Evolutionary conservation across 805 yeast genomes (phyloP), one percentile per base, ranked within the genome.

Genomic region (Hanseniaspora meyeri): DNA sequence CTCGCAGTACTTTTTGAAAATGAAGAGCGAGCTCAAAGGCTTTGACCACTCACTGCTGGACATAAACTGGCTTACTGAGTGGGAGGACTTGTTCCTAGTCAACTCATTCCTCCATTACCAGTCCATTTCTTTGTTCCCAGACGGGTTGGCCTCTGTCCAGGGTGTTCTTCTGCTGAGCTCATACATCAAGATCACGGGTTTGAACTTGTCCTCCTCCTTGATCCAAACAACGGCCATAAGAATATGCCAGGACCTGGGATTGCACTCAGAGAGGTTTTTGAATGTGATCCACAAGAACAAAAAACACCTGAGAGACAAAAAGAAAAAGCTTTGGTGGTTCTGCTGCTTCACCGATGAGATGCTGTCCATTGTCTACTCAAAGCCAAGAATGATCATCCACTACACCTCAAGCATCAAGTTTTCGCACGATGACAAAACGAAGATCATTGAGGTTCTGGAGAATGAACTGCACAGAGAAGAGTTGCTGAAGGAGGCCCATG

Each of bases 221-320:
- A 58, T 60, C 55, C 59, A 58, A 24, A 55, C 62, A 8, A 37
- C 58, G n/a, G 60, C 60, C 17, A 48, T 58, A n/a, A 57, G 62
- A 45, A 52, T 60, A n/a, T 60, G 59, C 14, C 62, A 60, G 43
- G 58, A 60, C 42, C 34, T 58, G 36, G 62, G 62, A 7, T 43
- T 60, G 10, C 62, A 60, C 31, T 58, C 62, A 37, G 60, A 60
- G 39, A 43, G 43, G 12, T 53, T 59, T 20, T 51, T 50, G 38
- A 48, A 32, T 51, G 53, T 46, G 31, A 58, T 34, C 40, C 37
- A 56, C 31, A 42, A 42, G 19, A 59, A 36, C 20, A 58, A 36
- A 14, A 54, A 38, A n/a, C 38, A 43, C 40, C 32, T 36, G 47
- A 57, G 45, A 47, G 52, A 42, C 16, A 57, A 51, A 20, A 51